Evolutionary conservation across 306 rosid genomes (phyloP).

Genomic region (Medicago lupulina): DNA sequence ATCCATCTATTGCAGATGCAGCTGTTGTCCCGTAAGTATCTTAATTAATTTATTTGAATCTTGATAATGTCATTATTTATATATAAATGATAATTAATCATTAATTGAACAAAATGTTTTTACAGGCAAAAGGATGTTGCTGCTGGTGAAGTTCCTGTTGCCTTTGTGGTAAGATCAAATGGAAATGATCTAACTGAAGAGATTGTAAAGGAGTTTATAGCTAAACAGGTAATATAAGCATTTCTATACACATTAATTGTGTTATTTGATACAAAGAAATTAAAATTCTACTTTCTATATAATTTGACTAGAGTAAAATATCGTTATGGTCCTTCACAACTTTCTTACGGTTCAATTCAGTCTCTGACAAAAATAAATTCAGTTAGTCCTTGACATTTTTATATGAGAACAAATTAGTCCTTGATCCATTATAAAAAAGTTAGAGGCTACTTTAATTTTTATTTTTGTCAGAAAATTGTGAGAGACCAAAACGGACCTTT

Average conservation of each 20-base stretch:
- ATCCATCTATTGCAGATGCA: slow-evolving; percentile 83
- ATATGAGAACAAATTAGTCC: no score
- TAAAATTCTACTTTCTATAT: background rate
- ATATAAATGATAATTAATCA: background rate
- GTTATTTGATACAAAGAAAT: background rate
- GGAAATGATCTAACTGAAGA: slow-evolving; percentile 68
- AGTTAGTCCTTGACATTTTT: no score
- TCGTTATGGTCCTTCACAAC: no score
- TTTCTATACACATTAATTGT: background rate
- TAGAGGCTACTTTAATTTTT: no score
- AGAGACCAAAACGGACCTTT: no score
- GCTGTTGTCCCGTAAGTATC: slow-evolving; percentile 92
- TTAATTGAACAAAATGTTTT: background rate
- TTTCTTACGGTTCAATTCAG: no score
- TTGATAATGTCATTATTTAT: background rate
- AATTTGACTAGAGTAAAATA: background rate
- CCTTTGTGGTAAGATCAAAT: slow-evolving; percentile 75
- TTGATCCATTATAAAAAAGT: no score
- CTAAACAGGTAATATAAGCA: slow-evolving; percentile 67
- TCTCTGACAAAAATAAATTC: no score
- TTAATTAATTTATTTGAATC: background rate
- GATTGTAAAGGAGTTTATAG: slow-evolving; percentile 66
- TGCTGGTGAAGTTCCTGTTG: slow-evolving; percentile 96
- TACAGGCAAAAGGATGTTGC: slow-evolving; percentile 76
- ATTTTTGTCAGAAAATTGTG: no score